phyloP scores from a whole-genome alignment of 148 eudicot species.

The Diospyros kaki region DNA sequence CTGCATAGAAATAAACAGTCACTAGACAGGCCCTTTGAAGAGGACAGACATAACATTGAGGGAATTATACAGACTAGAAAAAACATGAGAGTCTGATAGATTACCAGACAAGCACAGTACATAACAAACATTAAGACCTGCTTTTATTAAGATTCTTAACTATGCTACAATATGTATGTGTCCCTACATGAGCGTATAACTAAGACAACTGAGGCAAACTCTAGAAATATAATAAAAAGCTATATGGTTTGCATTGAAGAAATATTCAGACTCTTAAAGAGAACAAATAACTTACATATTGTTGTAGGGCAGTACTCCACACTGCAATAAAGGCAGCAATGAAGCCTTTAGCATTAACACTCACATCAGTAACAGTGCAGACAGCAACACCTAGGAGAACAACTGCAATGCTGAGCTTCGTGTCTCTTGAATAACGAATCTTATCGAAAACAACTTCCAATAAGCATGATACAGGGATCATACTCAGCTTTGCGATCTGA shows the following conservation, averaged over 20 bases:
- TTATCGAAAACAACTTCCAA: conserved; percentile 83
- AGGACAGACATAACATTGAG: not conserved
- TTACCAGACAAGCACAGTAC: too few relatives aligned
- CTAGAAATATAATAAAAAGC: not conserved
- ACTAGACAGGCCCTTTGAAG: not conserved
- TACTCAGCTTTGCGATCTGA: conserved; percentile 91
- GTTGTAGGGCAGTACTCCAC: conserved; percentile 88
- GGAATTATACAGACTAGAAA: not conserved
- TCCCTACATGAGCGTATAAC: not conserved
- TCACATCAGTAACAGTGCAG: conserved; percentile 93
- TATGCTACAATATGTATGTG: not conserved
- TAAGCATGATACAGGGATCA: conserved; percentile 92
- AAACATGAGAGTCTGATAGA: not conserved
- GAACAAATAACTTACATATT: conserved; percentile 62
- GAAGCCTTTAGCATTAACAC: conserved; percentile 84
- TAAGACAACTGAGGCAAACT: not conserved
- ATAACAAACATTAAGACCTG: not conserved
- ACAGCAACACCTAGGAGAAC: conserved; percentile 90
- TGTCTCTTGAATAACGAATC: conserved; percentile 84
- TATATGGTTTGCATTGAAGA: not conserved
- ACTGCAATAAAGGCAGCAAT: conserved; percentile 84
- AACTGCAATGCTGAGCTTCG: conserved; percentile 80
- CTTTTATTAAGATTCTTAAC: not conserved
- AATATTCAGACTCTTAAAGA: conserved; percentile 1
- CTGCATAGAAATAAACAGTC: conserved; percentile 37